Percentiles rank a stretch among this genome's conserved stretches.
phyloP scores from a whole-genome alignment of 306 rosid species.

The Cicer yamashitae region DNA sequence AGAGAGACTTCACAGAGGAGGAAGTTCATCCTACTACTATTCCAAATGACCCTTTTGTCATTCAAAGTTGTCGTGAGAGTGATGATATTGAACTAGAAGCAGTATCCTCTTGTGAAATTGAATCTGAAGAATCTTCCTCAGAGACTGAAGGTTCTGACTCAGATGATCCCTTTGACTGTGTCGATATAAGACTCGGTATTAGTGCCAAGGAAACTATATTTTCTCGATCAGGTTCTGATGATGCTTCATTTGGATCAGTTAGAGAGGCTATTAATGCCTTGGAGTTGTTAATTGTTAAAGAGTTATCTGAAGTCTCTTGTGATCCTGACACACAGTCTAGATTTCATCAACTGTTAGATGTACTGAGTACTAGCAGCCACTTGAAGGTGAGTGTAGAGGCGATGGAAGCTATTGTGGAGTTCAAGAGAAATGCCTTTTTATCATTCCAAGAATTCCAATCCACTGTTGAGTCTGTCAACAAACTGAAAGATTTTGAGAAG shows the following conservation, averaged over 20 bases:
- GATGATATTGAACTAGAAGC: neutral
- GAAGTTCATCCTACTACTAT: neutral
- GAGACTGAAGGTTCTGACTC: constrained; percentile 24
- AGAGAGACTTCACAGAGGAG: neutral
- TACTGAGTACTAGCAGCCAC: constrained; percentile 18
- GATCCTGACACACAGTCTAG: neutral
- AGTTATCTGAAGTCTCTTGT: constrained; percentile 30
- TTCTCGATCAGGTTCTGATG: neutral
- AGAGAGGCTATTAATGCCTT: neutral
- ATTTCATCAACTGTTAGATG: constrained; percentile 2
- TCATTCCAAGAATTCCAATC: constrained; percentile 8
- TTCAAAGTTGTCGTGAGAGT: neutral
- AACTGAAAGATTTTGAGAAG: constrained; percentile 17
- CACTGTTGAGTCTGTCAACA: constrained; percentile 18
- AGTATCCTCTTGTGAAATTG: neutral
- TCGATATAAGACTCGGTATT: neutral
- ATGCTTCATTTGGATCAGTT: neutral
- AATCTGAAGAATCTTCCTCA: neutral
- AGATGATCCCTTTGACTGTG: neutral
- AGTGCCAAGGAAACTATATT: neutral
- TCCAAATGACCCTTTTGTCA: neutral
- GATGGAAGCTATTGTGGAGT: neutral
- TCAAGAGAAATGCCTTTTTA: neutral
- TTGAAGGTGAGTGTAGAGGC: neutral
- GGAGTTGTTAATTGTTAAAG: constrained; percentile 17